Evolutionary conservation across 345 rosid species (phyloP).

Genomic region (Moricandia moricandioides): DNA sequence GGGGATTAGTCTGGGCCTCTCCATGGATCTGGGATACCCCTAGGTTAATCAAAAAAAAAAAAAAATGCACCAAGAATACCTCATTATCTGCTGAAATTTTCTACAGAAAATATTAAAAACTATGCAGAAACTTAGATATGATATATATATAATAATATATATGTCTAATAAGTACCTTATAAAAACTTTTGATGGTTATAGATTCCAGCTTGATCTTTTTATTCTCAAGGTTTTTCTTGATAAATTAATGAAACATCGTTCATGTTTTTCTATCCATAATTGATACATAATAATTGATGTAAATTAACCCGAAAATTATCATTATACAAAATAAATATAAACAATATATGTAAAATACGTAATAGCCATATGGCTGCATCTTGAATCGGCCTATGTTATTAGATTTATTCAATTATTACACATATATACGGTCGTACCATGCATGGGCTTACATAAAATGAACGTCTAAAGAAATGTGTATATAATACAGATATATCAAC

Average conservation of each 20-base stretch:
- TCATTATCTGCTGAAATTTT: neutral
- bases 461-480: neutral
- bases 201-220: too few species aligned
- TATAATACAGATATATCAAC: neutral
- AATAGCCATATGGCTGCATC: constrained; percentile 11
- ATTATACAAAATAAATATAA: neutral
- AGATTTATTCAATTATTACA: neutral
- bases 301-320: neutral
- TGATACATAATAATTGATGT: neutral
- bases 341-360: constrained; percentile 9
- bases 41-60: too few species aligned
- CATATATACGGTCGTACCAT: constrained; percentile 6
- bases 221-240: too few species aligned
- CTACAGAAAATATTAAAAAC: neutral
- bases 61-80: neutral
- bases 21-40: too few species aligned
- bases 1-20: too few species aligned
- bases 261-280: neutral
- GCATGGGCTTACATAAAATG: constrained; percentile 21
- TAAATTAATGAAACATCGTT: too few species aligned
- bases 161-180: too few species aligned
- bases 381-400: constrained; percentile 22
- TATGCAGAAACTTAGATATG: too few species aligned
- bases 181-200: too few species aligned
- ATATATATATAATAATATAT: too few species aligned